Conservation (phyloP, 1,139 yeast genomes). For the Blastobotrys buckinghamii region DNA sequence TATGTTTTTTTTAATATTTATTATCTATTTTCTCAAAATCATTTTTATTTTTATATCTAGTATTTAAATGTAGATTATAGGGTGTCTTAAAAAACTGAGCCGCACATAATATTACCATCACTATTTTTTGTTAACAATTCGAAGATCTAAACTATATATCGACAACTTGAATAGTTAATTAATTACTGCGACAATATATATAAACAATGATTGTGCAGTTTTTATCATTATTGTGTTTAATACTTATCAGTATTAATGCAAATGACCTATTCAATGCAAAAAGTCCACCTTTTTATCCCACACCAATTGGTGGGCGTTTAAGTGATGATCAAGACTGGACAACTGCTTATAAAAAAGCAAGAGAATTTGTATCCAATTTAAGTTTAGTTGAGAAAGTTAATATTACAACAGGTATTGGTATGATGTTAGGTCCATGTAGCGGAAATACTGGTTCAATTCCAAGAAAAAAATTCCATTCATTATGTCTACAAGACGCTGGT, state of each 20-base stretch:
- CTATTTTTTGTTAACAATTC: too few species aligned
- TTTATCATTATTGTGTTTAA: neutral
- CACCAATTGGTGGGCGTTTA: slow-evolving; percentile 8
- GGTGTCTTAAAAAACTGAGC: too few species aligned
- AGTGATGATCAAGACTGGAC: slow-evolving; percentile 38
- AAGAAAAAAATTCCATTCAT: slow-evolving; percentile 43
- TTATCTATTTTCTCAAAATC: neutral
- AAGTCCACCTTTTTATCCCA: neutral
- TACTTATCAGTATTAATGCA: neutral
- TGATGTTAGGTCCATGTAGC: slow-evolving; percentile 49
- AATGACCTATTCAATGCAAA: neutral
- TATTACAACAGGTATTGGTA: slow-evolving; percentile 57
- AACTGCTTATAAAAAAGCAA: slow-evolving; percentile 50
- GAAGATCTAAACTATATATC: too few species aligned
- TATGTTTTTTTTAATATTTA: neutral
- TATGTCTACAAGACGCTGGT: slow-evolving; percentile 57
- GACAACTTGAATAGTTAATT: too few species aligned
- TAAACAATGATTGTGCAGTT: neutral
- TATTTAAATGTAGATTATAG: too few species aligned
- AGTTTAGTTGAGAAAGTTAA: slow-evolving; percentile 55
- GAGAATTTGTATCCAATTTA: slow-evolving; percentile 48
- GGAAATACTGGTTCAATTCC: slow-evolving; percentile 61
- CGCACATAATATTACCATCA: too few species aligned
- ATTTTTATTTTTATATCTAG: too few species aligned
- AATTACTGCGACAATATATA: too few species aligned